A percentile compares a stretch with the other conserved stretches of the same genome.
These are phyloP conservation scores for Trametes cingulata DNA, from an alignment of 768 basidiomycete species.

Conservation along the genomic window DNA sequence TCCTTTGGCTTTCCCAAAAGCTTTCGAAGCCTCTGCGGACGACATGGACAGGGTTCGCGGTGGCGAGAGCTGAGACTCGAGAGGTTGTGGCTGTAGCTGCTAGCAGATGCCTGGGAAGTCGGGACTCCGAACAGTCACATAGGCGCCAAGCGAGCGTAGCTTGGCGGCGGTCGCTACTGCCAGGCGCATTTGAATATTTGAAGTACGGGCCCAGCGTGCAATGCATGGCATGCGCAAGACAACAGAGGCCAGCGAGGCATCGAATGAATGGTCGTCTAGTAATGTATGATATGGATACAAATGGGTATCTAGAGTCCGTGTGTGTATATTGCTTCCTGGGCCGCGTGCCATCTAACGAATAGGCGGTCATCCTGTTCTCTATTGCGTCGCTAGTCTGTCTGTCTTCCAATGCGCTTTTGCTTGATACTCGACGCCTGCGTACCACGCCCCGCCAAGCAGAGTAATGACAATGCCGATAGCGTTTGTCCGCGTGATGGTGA, in stretches of 20 bases:
- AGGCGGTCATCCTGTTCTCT: neutral
- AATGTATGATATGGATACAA: constrained; percentile 7
- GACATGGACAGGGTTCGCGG: neutral
- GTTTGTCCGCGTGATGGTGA: constrained; percentile 79
- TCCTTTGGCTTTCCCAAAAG: neutral
- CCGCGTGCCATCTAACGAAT: no score
- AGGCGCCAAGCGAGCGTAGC: no score
- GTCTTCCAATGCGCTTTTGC: constrained; percentile 18
- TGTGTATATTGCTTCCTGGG: neutral
- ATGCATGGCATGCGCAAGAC: no score
- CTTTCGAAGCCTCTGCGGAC: neutral
- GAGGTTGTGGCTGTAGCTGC: no score
- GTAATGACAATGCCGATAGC: constrained; percentile 83
- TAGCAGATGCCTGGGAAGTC: no score
- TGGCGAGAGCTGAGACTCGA: neutral
- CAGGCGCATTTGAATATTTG: no score
- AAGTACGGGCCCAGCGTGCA: no score
- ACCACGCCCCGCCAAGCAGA: constrained; percentile 82
- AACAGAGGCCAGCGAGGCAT: no score
- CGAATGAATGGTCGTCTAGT: no score
- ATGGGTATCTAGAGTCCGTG: constrained; percentile 7
- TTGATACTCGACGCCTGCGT: constrained; percentile 61
- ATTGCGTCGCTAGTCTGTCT: neutral
- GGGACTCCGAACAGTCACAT: no score
- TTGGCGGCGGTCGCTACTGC: neutral